Evolutionary conservation across 768 basidiomycete genomes (phyloP).

Genomic region (Leucocoprinus birnbaumii): DNA sequence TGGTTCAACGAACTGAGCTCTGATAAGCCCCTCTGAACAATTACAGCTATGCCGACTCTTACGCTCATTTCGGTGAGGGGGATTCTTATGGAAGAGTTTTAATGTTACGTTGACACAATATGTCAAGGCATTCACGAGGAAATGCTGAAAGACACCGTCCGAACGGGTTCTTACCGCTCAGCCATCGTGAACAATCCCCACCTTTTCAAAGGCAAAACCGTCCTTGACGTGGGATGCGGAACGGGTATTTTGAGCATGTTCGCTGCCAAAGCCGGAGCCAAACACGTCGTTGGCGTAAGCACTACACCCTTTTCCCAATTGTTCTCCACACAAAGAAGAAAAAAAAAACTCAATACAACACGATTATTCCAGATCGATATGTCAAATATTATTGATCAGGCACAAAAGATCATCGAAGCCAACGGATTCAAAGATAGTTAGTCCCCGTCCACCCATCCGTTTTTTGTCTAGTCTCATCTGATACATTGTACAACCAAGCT

Average conservation of each 20-base stretch:
- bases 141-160: slow-evolving; percentile 96
- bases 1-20: slow-evolving; percentile 26
- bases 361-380: slow-evolving; percentile 80
- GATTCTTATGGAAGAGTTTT: neutral
- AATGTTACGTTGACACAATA: neutral
- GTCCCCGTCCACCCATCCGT: neutral
- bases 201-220: slow-evolving; percentile 95
- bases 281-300: slow-evolving; percentile 88
- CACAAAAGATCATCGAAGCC: slow-evolving; percentile 92
- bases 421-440: slow-evolving; percentile 95
- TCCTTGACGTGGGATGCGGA: slow-evolving; percentile 97
- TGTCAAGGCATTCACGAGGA: slow-evolving; percentile 92
- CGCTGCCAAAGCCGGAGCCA: slow-evolving; percentile 93
- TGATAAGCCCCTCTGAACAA: slow-evolving; percentile 27
- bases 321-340: neutral
- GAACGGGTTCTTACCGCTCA: slow-evolving; percentile 91
- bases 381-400: slow-evolving; percentile 99
- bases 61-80: slow-evolving; percentile 85
- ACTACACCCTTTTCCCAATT: neutral
- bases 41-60: slow-evolving; percentile 89
- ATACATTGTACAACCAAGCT: slow-evolving; percentile 54
- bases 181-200: slow-evolving; percentile 95
- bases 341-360: slow-evolving; percentile 13
- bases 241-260: slow-evolving; percentile 99
- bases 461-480: slow-evolving; percentile 12